Evolutionary conservation across 163 green algal genomes (phyloP).

Genomic region (Scenedesmus sp.): DNA sequence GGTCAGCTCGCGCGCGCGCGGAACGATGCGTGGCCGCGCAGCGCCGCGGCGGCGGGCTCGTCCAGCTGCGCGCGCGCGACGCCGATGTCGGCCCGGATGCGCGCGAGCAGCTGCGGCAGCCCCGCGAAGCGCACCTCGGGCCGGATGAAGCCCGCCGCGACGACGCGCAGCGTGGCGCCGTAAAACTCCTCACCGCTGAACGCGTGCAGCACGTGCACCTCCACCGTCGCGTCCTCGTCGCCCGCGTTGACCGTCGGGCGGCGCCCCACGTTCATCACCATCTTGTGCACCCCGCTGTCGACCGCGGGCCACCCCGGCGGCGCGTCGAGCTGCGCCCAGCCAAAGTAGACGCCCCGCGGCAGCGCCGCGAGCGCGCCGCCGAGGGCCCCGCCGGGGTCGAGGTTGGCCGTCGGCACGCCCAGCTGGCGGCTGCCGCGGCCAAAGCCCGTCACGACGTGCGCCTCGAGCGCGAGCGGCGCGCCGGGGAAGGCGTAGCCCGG

Average conservation of each 20-base stretch:
- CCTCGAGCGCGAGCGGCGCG: constrained; percentile 75
- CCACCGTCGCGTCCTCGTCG: constrained; percentile 67
- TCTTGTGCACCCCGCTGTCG: constrained; percentile 74
- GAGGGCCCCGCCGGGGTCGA: constrained; percentile 74
- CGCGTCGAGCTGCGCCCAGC: constrained; percentile 72
- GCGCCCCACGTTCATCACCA: constrained; percentile 90
- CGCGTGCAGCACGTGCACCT: constrained; percentile 86
- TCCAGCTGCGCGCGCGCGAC: constrained; percentile 79
- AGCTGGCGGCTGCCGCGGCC: constrained; percentile 90
- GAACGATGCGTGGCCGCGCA: constrained; percentile 14
- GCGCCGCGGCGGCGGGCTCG: constrained; percentile 28
- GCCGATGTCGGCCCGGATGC: constrained; percentile 82
- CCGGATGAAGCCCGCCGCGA: constrained; percentile 82
- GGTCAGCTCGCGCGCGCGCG: no score
- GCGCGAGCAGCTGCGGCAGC: constrained; percentile 65
- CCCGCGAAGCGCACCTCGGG: constrained; percentile 70
- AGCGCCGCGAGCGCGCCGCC: constrained; percentile 53
- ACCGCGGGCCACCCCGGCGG: constrained; percentile 40
- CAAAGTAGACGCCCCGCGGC: constrained; percentile 90
- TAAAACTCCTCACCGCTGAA: constrained; percentile 55
- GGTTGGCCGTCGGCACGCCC: constrained; percentile 92
- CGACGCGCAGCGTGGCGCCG: constrained; percentile 53
- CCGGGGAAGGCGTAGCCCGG: constrained; percentile 67
- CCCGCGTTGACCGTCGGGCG: constrained; percentile 78
- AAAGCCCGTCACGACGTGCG: constrained; percentile 85